A percentile compares a stretch with the other conserved stretches of the same genome.
phyloP scores from a whole-genome alignment of 352 stramenopile species.

The Thraustochytrium sp. region DNA sequence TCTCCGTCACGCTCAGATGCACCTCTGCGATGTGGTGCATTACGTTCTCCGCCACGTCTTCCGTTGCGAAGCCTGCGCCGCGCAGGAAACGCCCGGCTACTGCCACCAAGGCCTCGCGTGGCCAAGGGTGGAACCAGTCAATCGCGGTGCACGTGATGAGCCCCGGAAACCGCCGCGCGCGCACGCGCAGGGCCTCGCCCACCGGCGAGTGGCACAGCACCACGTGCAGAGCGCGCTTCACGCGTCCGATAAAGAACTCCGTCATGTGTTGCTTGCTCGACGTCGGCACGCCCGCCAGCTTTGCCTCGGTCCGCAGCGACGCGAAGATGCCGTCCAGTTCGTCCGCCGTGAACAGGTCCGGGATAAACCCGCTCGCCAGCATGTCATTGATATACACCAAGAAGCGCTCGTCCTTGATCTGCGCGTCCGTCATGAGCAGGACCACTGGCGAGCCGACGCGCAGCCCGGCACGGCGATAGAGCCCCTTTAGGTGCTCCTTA shows the following conservation, averaged over 20 bases:
- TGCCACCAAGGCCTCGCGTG: conserved; percentile 85
- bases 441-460: conserved; percentile 80
- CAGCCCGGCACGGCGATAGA: conserved; percentile 90
- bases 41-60: conserved; percentile 73
- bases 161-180: conserved; percentile 88
- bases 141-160: conserved; percentile 95
- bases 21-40: conserved; percentile 95
- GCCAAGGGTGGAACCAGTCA: conserved; percentile 96
- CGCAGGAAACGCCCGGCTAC: conserved; percentile 88
- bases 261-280: conserved; percentile 77
- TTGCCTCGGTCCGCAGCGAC: conserved; percentile 83
- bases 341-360: conserved; percentile 92
- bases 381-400: conserved; percentile 98
- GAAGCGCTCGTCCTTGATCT: conserved; percentile 96
- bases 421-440: conserved; percentile 96
- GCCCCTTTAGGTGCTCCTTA: conserved; percentile 91
- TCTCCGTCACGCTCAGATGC: conserved; percentile 93
- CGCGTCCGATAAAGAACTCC: conserved; percentile 88
- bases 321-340: conserved; percentile 86
- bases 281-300: conserved; percentile 77
- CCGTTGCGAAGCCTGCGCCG: conserved; percentile 80
- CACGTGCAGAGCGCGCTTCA: conserved; percentile 87
- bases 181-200: conserved; percentile 88
- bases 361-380: conserved; percentile 88
- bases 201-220: conserved; percentile 95